Base-by-base conservation (phyloP, 805 yeast genomes). In the Candida quercuum region DNA sequence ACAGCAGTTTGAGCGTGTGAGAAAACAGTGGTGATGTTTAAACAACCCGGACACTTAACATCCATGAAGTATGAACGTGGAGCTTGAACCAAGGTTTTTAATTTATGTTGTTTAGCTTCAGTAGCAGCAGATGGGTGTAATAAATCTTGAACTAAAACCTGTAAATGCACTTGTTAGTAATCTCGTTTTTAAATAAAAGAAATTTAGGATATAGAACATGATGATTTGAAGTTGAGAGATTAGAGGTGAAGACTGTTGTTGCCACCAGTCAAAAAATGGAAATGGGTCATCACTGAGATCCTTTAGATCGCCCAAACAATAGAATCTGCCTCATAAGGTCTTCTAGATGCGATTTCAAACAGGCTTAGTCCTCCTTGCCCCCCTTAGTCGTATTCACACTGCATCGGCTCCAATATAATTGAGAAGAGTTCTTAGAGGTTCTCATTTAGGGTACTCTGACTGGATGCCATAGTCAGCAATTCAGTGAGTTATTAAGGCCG, bases 61-160 rank as follows among this genome's bases (percentile, higher is more conserved):
- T 93, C 99, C 96, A 93, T 89, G 85, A 93, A 93, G 82, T 76
- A 93, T 46, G 98, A 89, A 83, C 98, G 86, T 73, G 99, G 99
- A 51, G 85, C 69, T 71, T 91, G 96, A 58, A 93, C 99, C 66
- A 93, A 84, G 64, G 85, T 81, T 88, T 91, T 93, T 67, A 89
- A 80, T 77, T 93, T 93, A 87, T 93, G 95, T 73, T 89, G 81
- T 74, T 80, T 82, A 63, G 88, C 89, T 82, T 93, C 99, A 59
- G 96, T 69, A 67, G 91, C 94, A 66, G 96, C 86, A 70, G 84
- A 72, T 72, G 99, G 99, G 94, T 93, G 85, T 69, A 93, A 81
- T 72, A 89, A 84, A 81, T 89, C 98, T 76, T 86, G 95, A 80
- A 89, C 96, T 80, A 89, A 86, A 85, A 88, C 97, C 97, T 74